These are phyloP conservation scores for Crithidia sp. DNA, from an alignment of 208 protist species.

Conservation along the genomic window DNA sequence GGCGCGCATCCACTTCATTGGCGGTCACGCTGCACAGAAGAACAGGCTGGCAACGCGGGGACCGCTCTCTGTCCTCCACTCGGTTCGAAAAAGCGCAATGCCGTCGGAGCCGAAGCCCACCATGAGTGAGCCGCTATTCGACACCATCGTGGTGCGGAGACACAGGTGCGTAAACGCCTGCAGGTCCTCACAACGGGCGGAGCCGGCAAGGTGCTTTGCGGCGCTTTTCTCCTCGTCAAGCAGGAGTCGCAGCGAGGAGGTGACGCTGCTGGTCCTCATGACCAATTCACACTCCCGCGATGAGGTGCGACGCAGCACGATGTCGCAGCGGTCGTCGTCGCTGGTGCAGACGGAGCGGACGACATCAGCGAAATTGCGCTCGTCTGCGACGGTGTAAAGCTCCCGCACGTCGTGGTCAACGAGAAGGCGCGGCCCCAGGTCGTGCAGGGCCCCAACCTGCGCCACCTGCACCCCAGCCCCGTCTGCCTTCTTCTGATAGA, in stretches of 20 bases:
- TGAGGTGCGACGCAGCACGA: constrained; percentile 44
- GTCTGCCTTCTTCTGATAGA: constrained; percentile 46
- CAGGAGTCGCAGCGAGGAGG: constrained; percentile 34
- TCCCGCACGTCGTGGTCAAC: constrained; percentile 45
- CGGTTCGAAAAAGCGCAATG: constrained; percentile 53
- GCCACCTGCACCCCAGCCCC: constrained; percentile 39
- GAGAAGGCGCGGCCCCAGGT: constrained; percentile 67
- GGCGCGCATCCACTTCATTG: too few relatives aligned
- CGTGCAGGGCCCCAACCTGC: constrained; percentile 58
- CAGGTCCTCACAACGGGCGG: constrained; percentile 53
- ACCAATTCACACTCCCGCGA: constrained; percentile 26
- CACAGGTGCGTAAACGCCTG: constrained; percentile 52
- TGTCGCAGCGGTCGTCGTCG: constrained; percentile 51
- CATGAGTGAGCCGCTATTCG: constrained; percentile 23
- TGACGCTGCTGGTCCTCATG: constrained; percentile 44
- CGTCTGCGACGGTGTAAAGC: constrained; percentile 52
- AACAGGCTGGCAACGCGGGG: constrained; percentile 50
- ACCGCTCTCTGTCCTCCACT: constrained; percentile 44
- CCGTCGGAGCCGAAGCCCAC: constrained; percentile 57
- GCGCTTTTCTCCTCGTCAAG: constrained; percentile 19
- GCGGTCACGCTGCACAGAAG: constrained; percentile 39
- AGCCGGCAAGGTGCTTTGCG: constrained; percentile 39
- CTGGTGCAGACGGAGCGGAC: constrained; percentile 42
- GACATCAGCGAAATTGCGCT: constrained; percentile 58
- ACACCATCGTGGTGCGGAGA: constrained; percentile 25